Percentiles rank a stretch among this genome's conserved stretches.
Evolutionary conservation across 2,329 filamentous ascomycete genomes (phyloP).

Genomic region (Amesomyces nigricolor): DNA sequence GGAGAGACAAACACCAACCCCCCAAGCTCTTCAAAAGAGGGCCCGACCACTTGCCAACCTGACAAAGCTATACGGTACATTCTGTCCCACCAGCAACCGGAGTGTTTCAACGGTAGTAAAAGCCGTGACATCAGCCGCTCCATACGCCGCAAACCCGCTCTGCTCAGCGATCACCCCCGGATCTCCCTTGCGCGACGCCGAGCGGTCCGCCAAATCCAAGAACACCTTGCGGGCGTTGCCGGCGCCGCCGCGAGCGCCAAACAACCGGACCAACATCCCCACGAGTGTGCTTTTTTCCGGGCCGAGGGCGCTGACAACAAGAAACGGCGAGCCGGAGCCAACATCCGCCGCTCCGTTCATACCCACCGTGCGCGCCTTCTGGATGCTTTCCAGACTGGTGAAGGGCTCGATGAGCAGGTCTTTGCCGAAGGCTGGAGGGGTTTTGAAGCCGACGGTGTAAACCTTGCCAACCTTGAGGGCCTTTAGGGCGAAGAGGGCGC

Average conservation of each 20-base stretch:
- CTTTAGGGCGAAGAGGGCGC: conserved; percentile 71
- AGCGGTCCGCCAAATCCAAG: conserved; percentile 66
- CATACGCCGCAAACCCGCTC: conserved; percentile 74
- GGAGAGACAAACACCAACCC: background rate
- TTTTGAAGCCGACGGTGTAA: conserved; percentile 78
- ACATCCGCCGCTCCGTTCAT: conserved; percentile 20
- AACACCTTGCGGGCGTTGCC: conserved; percentile 61
- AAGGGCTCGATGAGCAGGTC: conserved; percentile 73
- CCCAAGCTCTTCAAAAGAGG: conserved; percentile 37
- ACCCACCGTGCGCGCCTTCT: conserved; percentile 45
- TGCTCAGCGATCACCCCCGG: conserved; percentile 64
- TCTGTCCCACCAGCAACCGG: conserved; percentile 73
- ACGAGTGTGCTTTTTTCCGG: conserved; percentile 75
- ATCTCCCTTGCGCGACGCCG: conserved; percentile 56
- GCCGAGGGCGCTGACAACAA: conserved; percentile 72
- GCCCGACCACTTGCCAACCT: conserved; percentile 58
- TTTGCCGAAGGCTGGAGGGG: conserved; percentile 53
- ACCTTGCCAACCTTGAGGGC: conserved; percentile 72
- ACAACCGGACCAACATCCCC: conserved; percentile 70
- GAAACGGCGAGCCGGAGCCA: conserved; percentile 60
- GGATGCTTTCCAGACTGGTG: conserved; percentile 63
- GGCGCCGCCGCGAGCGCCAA: conserved; percentile 44
- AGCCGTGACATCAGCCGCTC: conserved; percentile 71
- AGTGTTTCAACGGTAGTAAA: conserved; percentile 82
- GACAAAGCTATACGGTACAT: conserved; percentile 84